Evolutionary conservation across 257 asterid genomes (phyloP), one percentile per base, ranked within the genome.

Genomic region (Plectranthus barbatus): DNA sequence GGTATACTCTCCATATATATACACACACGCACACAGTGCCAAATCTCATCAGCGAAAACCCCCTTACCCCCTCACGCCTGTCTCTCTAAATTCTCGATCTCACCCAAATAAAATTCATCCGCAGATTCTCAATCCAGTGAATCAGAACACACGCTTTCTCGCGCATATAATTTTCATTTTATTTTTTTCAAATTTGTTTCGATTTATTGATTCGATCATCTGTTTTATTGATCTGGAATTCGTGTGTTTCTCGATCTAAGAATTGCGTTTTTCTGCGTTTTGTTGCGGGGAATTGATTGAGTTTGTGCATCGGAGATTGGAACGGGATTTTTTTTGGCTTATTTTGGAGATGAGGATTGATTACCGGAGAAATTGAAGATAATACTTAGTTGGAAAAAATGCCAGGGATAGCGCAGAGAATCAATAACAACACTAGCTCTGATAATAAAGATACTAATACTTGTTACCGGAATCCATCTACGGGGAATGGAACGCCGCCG

Each of bases 361-460:
- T 78, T 74, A 60, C 37, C 50, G 29, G 54, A 67, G 75, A 37
- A 66, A 64, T 79, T 81, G 71, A 75, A 37, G 67, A 7, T 31
- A 9, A 10, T 5, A 26, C 46, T 55, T 75, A 42, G 72, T 64
- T 72, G 69, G 11, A 42, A 26, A 77, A 26, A 79, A 93, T 93
- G 99, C 99, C 97, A 20, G 96, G 86, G 60, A 64, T 89, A 76
- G 80, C 85, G 72, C 79, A 83, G 79, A 80, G 65, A 66, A 76
- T 77, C 81, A 70, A 74, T 74, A 67, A 17, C 53, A 45, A 52
- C 51, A 61, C 49, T 52, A 54, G 68, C 62, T 68, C 52, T 5
- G 80, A 53, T 55, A 57, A 61, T 45, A 56, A 46, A 56, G 72
- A 65, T 70, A 67, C 41, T 63, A 56, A 66, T 78, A 50, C 42